Evolutionary conservation across 2,329 filamentous ascomycete genomes (phyloP), one percentile per base, ranked within the genome.

Genomic region (Aspergillus puulaauensis): DNA sequence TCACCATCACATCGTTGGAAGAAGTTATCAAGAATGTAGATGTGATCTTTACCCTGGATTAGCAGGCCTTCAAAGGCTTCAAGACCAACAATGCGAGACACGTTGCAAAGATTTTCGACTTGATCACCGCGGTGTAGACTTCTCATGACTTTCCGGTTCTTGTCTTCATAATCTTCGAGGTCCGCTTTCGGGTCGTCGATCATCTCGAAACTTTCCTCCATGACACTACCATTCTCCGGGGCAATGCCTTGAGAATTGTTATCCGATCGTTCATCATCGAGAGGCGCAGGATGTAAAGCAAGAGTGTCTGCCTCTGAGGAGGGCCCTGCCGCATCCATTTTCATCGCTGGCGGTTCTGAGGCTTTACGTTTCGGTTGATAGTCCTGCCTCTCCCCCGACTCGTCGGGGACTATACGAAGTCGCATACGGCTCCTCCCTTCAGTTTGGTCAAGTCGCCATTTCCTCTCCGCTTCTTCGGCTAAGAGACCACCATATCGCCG

Each of bases 111-210:
- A 56, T 91, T 90, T 71, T 97, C 91, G 2, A 99, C 93, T 56
- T 93, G 86, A 68, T 99, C 95, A 5, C 93, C 92, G 12, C 90
- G 89, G 66, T 96, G 89, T 11, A 99, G 81, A 62, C 91, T 93
- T 52, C 95, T 86, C 91, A 98, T 96, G 45, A 99, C 93, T 74
- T 97, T 97, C 45, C 96, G 86, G 69, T 99, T 98, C 79, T 97
- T 98, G 74, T 99, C 96, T 74, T 99, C 96, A 61, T 96, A 96
- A 1, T 87, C 88, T 64, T 95, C 91, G 24, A 90, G 85, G 41
- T 89, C 86, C 56, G 93, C 90, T 67, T 92, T 92, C 0, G 93
- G 93, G 60, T 97, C 93, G 59, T 98, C 93, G 6, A 99, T 89
- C 64, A 99, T 86, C 75, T 99, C 95, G 69, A 96, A 99, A 64